A percentile compares a stretch with the other conserved stretches of the same genome.
Conservation (phyloP, 2,329 filamentous ascomycete species). For the Emergomyces pasteurianus region DNA sequence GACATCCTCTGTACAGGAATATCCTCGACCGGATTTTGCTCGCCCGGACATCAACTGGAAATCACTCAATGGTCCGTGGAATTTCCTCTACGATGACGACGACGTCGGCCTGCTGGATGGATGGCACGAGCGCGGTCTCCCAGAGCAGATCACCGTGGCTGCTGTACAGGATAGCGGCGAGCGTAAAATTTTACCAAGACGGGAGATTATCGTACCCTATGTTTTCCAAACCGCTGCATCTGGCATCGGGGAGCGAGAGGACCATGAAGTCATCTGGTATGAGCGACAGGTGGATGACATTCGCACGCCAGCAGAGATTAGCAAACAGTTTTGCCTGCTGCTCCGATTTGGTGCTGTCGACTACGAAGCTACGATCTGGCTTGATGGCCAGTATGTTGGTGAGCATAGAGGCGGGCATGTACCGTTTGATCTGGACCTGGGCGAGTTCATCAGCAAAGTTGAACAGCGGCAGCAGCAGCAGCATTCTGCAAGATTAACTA, state of each 20-base stretch:
- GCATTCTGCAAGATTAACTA: conserved; percentile 37
- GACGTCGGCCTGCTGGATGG: conserved; percentile 42
- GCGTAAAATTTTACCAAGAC: conserved; percentile 32
- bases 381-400: conserved; percentile 42
- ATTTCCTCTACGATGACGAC: conserved; percentile 53
- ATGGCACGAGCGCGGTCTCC: conserved; percentile 46
- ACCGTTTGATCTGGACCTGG: conserved; percentile 49
- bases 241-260: conserved; percentile 48
- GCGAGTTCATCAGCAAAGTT: conserved; percentile 23
- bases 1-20: conserved; percentile 17
- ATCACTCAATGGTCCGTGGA: conserved; percentile 52
- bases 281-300: conserved; percentile 43
- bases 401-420: conserved; percentile 50
- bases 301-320: conserved; percentile 33
- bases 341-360: conserved; percentile 42
- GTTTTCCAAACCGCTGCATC: conserved; percentile 55
- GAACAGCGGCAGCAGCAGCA: too few species aligned
- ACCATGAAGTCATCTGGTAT: conserved; percentile 59
- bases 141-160: conserved; percentile 20
- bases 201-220: conserved; percentile 50
- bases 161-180: not conserved
- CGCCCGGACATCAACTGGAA: conserved; percentile 45
- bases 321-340: conserved; percentile 26
- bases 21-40: conserved; percentile 55
- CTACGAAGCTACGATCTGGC: conserved; percentile 41